Base-by-base conservation (phyloP, 768 basidiomycete species). In the Mycena pura region DNA sequence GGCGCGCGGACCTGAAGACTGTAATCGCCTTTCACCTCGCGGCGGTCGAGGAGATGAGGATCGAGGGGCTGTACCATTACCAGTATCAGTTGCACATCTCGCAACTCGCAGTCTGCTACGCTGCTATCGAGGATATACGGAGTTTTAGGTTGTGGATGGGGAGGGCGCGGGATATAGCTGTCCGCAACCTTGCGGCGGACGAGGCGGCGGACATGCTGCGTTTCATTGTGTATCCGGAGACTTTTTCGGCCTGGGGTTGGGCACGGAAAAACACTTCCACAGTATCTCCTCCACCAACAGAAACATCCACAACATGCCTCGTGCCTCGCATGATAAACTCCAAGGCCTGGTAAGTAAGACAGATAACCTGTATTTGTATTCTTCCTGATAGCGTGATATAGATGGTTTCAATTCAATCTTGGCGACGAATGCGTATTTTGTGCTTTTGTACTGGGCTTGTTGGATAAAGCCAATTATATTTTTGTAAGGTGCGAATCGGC, bases 81-180 rank as follows among this genome's bases (percentile, higher is more conserved):
- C 44, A 50, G 14, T 65, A 65, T 27, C 48, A 25, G 15, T 46
- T 55, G 36, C 64, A 65, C 47, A 14, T 62, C 7, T 29, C 38
- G 22, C 9, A 25, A 21, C 64, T 65, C 21, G 60, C 64, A 10
- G 36, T 52, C 5, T 65, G 60, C 25, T 65, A 53, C 19, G 64
- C 64, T 17, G 64, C 57, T 31, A 14, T 55, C 15, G 51, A 57
- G 43, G 64, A 65, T 32, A 45, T 52, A 4, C 50, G 56, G 21
- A 36, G 53, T 15, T 66, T 66, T 21, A 45, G 64, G 14, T 31
- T 39, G 40, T 66, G 64, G 64, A 60, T 66, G 36, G 60, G 57
- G 28, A 62, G 51, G 56, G 57, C 60, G 28, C 50, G 64, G 39
- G 64, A 62, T 14, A 51, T 56, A 22, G 64, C 57, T 0, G 13